These are phyloP conservation scores for Detonula confervacea DNA, from an alignment of 352 stramenopile species.

Conservation along the genomic window DNA sequence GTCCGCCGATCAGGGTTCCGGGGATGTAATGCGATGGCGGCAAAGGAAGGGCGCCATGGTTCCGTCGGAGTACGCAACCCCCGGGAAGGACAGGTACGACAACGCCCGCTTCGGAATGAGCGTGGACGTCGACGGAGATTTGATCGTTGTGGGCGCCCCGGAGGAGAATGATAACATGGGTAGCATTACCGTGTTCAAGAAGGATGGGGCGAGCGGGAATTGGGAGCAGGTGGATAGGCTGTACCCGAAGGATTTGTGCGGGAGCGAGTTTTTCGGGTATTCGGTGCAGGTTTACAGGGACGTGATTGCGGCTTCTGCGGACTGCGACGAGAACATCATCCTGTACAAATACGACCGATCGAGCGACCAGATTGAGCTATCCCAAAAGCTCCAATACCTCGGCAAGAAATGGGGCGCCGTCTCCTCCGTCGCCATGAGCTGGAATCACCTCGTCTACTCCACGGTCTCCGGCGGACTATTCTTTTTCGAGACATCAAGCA, in stretches of 20 bases:
- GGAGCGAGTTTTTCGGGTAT: conserved; percentile 17
- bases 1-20: neutral
- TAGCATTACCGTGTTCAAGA: conserved; percentile 31
- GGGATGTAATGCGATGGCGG: conserved; percentile 12
- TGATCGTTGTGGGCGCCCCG: conserved; percentile 32
- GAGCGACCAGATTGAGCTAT: neutral
- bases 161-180: conserved; percentile 10
- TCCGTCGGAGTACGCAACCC: conserved; percentile 22
- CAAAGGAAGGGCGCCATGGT: conserved; percentile 19
- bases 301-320: conserved; percentile 22
- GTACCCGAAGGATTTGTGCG: conserved; percentile 15
- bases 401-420: conserved; percentile 10
- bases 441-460: conserved; percentile 25
- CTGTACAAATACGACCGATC: conserved; percentile 22
- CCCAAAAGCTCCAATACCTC: conserved; percentile 18
- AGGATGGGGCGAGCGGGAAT: conserved; percentile 10
- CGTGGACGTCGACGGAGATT: conserved; percentile 31
- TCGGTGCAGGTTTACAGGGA: conserved; percentile 13
- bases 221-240: conserved; percentile 20
- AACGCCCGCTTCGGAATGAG: conserved; percentile 15
- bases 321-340: conserved; percentile 31
- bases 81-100: neutral
- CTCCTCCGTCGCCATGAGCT: conserved; percentile 13
- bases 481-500: conserved; percentile 5
- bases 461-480: conserved; percentile 29